Evolutionary conservation across 2,329 filamentous ascomycete species (phyloP), one percentile per base, ranked within the genome.

Genomic region (Neonectria coccinea): DNA sequence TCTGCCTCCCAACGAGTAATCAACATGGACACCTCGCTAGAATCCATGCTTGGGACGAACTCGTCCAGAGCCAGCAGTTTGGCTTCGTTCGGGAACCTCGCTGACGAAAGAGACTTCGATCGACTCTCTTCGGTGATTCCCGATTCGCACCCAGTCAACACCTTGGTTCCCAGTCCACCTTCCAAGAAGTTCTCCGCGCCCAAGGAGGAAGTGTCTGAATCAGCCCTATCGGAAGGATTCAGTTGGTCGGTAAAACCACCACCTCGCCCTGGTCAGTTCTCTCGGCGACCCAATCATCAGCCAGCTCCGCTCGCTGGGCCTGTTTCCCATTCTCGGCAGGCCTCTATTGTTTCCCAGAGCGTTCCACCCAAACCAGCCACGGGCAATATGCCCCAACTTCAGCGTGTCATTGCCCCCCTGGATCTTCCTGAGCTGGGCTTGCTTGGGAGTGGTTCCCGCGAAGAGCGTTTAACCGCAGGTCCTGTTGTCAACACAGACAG

Each of bases 161-260:
- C n/a, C 4, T 42, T 51, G n/a, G 31, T 22, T 25, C 27, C 25
- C 20, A 64, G 59, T 9, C 22, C 53, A n/a, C 42, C 16, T 31
- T 22, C 58, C 14, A 70, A 62, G 20, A 62, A 55, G 18, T 70
- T 70, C 45, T 65, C 62, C n/a, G 16, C 64, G 4, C 39, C 52
- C 6, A 59, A 52, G 42, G 69, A 71, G 5, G 69, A 73, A 4
- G 44, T 75, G n/a, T 73, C 70, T 1, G 67, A 71, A 42, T 50
- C 59, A 16, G 61, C 42, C 9, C 69, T 75, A n/a, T 60, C 69
- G 14, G 61, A 70, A 36, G 72, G 68, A 2, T 75, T 75, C 60
- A 67, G 47, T 11, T 75, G 66, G 61, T 47, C 65, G 25, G 57
- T 60, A 14, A 70, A 66, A 41, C 51, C 68, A 33, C 67, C 70